phyloP scores from a whole-genome alignment of 73 alveolate species.

The Uronychia binucleata region DNA sequence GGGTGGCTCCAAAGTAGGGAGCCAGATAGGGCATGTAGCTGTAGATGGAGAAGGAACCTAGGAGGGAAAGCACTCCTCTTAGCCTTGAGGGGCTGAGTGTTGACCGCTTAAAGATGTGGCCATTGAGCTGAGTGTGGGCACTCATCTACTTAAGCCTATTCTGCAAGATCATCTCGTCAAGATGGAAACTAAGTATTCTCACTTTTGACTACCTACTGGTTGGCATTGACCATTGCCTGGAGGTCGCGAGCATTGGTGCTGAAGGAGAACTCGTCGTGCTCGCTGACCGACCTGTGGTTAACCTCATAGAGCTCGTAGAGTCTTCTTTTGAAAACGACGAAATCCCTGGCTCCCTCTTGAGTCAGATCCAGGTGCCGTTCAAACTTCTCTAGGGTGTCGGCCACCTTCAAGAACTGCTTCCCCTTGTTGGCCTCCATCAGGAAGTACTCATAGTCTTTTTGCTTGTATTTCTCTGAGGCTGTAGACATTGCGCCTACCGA shows the following conservation, averaged over 20 bases:
- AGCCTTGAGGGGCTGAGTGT: slow-evolving; percentile 41
- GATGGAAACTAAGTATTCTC: background rate
- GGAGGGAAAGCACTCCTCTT: slow-evolving; percentile 45
- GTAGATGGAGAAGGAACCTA: slow-evolving; percentile 31
- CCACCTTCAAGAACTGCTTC: slow-evolving; percentile 44
- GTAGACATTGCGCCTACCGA: slow-evolving; percentile 12
- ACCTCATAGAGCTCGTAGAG: slow-evolving; percentile 49
- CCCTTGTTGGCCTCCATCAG: slow-evolving; percentile 29
- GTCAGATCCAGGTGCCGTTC: slow-evolving; percentile 31
- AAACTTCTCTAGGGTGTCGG: slow-evolving; percentile 66
- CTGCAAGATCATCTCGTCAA: background rate
- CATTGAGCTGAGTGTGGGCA: slow-evolving; percentile 20
- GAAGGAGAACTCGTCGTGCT: slow-evolving; percentile 57
- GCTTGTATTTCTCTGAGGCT: slow-evolving; percentile 21
- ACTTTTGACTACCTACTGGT: slow-evolving; percentile 18
- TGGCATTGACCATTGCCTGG: slow-evolving; percentile 36
- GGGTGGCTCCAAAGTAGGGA: slow-evolving; percentile 37
- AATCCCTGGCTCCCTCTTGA: slow-evolving; percentile 42
- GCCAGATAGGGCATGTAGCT: slow-evolving; percentile 50
- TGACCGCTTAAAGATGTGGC: slow-evolving; percentile 36
- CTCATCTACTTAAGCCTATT: slow-evolving; percentile 9
- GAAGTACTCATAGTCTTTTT: slow-evolving; percentile 55
- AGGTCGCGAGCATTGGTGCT: slow-evolving; percentile 35
- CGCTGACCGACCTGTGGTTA: slow-evolving; percentile 38
- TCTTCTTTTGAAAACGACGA: slow-evolving; percentile 47